Base-by-base conservation (phyloP, 352 stramenopile genomes). In the Phytophthora nicotianae region DNA sequence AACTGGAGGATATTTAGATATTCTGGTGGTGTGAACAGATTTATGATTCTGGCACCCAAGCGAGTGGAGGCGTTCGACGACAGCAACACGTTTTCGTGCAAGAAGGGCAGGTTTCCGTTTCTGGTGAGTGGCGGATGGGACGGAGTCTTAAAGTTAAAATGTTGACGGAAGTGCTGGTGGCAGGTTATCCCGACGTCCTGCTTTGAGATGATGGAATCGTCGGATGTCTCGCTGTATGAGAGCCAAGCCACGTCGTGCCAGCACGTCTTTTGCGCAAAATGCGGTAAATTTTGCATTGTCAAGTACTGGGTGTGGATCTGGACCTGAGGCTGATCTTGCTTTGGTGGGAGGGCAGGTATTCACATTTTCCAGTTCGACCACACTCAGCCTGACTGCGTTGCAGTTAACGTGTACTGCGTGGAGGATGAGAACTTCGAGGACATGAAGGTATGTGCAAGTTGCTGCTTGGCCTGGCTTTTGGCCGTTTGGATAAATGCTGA, bases 351-450 rank as follows among this genome's bases (percentile, higher is more conserved):
- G 40, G 33, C 51, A 89, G 79, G 82, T 45, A 85, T 94, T 62
- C 85, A 94, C 60, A 89, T 94, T 54, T 94, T 94, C 62, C 85
- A 94, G 50, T 92, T 92, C 45, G 85, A 94, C 46, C 78, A 84
- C 59, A 81, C 72, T 6, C 73, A 89, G 32, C 75, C 83, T 23
- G 83, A 92, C 43, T 75, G 71, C 19, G 72, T 94, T 27, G 85
- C 81, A 24, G 81, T 94, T 17, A 94, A 94, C 43, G 63, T 94
- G 42, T 91, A 92, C 62, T 91, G 83, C 55, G 72, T 94, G 17
- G 85, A 94, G 38, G 77, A 88, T 49, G 79, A 91, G 53, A 91
- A 88, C 67, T 88, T 94, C 62, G 82, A 94, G 26, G 79, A 91
- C 42, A 72, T 94, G 56, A 90, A 90, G 71, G 85, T 91, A 32